Evolutionary conservation across 116 monocot species (phyloP).

Genomic region (Zostera marina): DNA sequence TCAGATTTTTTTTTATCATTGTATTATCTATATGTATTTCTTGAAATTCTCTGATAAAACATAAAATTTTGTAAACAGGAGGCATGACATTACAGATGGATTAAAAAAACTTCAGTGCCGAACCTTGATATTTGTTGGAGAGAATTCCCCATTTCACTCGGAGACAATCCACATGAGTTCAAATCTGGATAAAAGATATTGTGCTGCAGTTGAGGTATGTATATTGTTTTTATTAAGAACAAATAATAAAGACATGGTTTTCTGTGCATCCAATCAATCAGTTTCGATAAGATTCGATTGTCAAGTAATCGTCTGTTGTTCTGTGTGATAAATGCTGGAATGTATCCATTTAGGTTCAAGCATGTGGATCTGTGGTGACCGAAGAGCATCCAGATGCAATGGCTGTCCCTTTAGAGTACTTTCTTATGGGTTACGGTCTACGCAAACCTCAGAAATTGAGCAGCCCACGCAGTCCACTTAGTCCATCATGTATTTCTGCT

Average conservation of each 20-base stretch:
- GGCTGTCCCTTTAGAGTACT: slow-evolving; percentile 28
- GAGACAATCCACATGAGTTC: slow-evolving; percentile 30
- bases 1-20: not conserved
- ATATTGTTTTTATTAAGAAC: not conserved
- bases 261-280: not conserved
- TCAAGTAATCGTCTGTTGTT: not conserved
- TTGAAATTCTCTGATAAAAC: not conserved
- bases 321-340: not conserved
- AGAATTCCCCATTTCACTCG: slow-evolving; percentile 27
- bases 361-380: slow-evolving; percentile 27
- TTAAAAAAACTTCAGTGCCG: slow-evolving; percentile 23
- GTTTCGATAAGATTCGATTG: too few species aligned
- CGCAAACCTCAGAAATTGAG: slow-evolving; percentile 10
- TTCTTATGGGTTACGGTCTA: slow-evolving; percentile 24
- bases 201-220: slow-evolving; percentile 30
- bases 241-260: not conserved
- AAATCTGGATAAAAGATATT: slow-evolving; percentile 30
- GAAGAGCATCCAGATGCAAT: slow-evolving; percentile 32
- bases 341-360: slow-evolving; percentile 19
- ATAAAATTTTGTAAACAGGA: slow-evolving; percentile 10
- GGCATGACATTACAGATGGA: slow-evolving; percentile 23
- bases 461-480: slow-evolving; percentile 19
- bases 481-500: slow-evolving; percentile 18
- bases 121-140: slow-evolving; percentile 33
- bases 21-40: not conserved